Evolutionary conservation across 1,284 basidiomycete species (phyloP).

Genomic region (Acaromyces ingoldii): DNA sequence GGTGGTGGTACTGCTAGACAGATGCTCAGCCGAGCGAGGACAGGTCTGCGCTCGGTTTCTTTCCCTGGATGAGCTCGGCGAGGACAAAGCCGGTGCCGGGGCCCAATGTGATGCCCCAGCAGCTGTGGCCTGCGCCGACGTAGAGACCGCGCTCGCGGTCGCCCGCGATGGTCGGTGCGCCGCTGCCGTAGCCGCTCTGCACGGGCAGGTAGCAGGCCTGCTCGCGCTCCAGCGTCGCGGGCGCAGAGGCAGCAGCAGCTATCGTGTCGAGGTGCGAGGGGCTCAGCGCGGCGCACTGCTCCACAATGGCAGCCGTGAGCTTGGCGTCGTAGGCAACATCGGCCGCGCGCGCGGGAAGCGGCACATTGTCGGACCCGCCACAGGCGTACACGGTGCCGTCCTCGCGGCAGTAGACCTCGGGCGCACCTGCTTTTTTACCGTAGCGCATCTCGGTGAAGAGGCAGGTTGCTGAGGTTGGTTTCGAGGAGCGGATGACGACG

Average conservation of each 20-base stretch:
- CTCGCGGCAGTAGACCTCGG: slow-evolving; percentile 46
- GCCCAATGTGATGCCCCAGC: slow-evolving; percentile 55
- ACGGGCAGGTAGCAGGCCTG: slow-evolving; percentile 60
- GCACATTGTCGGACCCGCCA: slow-evolving; percentile 53
- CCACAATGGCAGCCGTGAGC: slow-evolving; percentile 53
- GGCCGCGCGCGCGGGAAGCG: slow-evolving; percentile 49
- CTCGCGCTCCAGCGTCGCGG: slow-evolving; percentile 50
- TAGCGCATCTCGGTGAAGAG: slow-evolving; percentile 58
- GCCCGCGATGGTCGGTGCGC: slow-evolving; percentile 56
- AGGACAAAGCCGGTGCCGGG: background rate
- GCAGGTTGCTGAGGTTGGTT: slow-evolving; percentile 52
- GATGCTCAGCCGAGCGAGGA: no score
- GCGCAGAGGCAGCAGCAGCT: slow-evolving; percentile 46
- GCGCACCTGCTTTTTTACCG: slow-evolving; percentile 29
- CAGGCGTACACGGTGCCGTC: slow-evolving; percentile 52
- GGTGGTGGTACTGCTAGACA: no score
- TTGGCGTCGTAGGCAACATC: slow-evolving; percentile 37
- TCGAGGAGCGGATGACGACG: slow-evolving; percentile 52
- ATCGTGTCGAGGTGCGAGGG: slow-evolving; percentile 54
- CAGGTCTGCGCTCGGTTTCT: no score
- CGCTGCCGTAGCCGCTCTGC: slow-evolving; percentile 54
- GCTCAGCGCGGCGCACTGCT: slow-evolving; percentile 54
- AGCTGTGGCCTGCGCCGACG: slow-evolving; percentile 54
- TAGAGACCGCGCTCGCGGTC: slow-evolving; percentile 55
- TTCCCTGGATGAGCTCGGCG: no score